Evolutionary conservation across 768 basidiomycete species (phyloP).

Genomic region (Mycena rosella): DNA sequence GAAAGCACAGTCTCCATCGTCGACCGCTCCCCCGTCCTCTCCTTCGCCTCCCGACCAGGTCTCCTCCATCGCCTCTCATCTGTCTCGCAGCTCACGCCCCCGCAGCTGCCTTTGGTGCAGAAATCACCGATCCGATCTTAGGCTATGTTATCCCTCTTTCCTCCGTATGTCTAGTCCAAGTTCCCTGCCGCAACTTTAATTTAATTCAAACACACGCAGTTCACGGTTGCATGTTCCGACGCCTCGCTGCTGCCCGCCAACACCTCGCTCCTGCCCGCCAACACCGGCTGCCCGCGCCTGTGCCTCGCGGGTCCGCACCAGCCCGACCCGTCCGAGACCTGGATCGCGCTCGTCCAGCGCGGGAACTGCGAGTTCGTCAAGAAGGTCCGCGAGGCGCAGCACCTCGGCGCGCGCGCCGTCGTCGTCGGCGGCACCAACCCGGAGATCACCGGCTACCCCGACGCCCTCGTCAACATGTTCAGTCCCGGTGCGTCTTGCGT

Average conservation of each 20-base stretch:
- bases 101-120: constrained; percentile 81
- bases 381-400: constrained; percentile 82
- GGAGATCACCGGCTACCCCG: constrained; percentile 72
- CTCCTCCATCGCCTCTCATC: constrained; percentile 1
- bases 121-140: constrained; percentile 74
- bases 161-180: constrained; percentile 51
- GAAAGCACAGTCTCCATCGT: constrained; percentile 82
- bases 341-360: constrained; percentile 93
- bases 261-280: constrained; percentile 44
- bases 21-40: constrained; percentile 78
- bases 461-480: constrained; percentile 91
- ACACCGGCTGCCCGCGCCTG: constrained; percentile 77
- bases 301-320: constrained; percentile 67
- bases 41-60: constrained; percentile 78
- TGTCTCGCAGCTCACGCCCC: constrained; percentile 19
- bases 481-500: constrained; percentile 74
- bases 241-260: too few relatives aligned
- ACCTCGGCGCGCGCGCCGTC: constrained; percentile 86
- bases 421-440: constrained; percentile 92
- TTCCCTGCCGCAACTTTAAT: not conserved
- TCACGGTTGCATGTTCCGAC: constrained; percentile 65
- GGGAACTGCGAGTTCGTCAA: constrained; percentile 87
- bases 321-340: constrained; percentile 75
- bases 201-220: constrained; percentile 39
- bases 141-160: constrained; percentile 81